A percentile compares a stretch with the other conserved stretches of the same genome.
These are phyloP conservation scores for Fraxinus paxiana DNA, from an alignment of 305 asterid species.

Conservation along the genomic window DNA sequence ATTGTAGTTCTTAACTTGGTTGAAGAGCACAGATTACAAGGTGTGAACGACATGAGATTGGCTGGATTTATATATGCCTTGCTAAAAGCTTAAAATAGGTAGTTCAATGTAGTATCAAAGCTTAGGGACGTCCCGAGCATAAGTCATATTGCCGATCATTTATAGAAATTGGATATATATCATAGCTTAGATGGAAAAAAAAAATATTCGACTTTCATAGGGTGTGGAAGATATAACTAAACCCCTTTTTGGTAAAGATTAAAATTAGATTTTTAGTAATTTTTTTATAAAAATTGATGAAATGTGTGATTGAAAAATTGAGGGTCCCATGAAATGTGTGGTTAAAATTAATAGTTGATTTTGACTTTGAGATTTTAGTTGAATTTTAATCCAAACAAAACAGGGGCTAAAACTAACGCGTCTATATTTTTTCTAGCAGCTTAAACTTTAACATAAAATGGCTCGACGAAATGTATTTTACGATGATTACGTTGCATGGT, in stretches of 20 bases:
- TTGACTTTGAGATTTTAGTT: too few species aligned
- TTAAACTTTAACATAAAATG: neutral
- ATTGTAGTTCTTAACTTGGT: neutral
- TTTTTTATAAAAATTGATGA: too few species aligned
- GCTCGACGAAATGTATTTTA: neutral
- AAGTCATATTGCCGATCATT: neutral
- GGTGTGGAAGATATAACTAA: neutral
- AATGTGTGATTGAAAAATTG: too few species aligned
- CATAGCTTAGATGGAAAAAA: neutral
- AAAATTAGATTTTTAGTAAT: too few species aligned
- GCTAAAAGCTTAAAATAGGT: neutral
- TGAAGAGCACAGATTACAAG: neutral
- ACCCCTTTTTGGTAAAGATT: too few species aligned
- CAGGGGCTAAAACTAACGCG: too few species aligned
- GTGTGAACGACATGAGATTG: neutral
- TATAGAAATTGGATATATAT: neutral
- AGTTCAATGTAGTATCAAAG: neutral
- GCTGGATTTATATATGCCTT: conserved; percentile 16
- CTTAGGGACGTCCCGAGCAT: neutral
- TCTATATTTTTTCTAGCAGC: neutral
- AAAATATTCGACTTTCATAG: neutral
- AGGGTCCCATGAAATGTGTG: too few species aligned
- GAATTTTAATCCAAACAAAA: too few species aligned
- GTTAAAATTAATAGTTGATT: too few species aligned
- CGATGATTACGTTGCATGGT: neutral